Percentiles rank a stretch among this genome's conserved stretches.
Conservation (phyloP, 2,329 filamentous ascomycete species). For the Cyclaneusma minus region DNA sequence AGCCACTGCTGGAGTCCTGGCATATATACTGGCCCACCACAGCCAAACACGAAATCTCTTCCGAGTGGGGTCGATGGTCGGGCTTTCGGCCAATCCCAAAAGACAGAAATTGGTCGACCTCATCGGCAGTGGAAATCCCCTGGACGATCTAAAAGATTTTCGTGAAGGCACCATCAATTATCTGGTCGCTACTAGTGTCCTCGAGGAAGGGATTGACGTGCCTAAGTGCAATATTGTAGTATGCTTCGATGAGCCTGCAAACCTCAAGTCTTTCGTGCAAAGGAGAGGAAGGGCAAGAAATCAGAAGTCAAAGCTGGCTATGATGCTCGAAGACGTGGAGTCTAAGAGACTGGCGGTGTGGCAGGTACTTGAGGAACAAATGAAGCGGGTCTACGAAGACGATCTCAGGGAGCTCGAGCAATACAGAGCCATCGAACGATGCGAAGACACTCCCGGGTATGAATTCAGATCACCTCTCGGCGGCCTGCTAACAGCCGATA, state of each 20-base stretch:
- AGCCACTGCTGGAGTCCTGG: constrained; percentile 42
- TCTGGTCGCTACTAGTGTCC: constrained; percentile 45
- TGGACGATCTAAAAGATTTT: constrained; percentile 31
- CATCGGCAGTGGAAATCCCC: constrained; percentile 20
- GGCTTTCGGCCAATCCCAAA: constrained; percentile 26
- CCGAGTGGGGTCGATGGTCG: constrained; percentile 37
- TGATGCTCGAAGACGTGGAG: constrained; percentile 27
- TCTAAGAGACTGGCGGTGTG: constrained; percentile 32
- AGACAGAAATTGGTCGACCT: constrained; percentile 25
- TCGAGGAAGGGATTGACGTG: constrained; percentile 55
- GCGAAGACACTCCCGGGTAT: constrained; percentile 19
- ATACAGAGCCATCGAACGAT: constrained; percentile 9
- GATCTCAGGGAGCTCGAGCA: constrained; percentile 14
- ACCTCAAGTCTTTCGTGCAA: constrained; percentile 50
- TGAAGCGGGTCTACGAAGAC: constrained; percentile 34
- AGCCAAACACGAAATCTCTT: constrained; percentile 30
- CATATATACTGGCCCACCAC: constrained; percentile 34
- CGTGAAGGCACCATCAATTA: constrained; percentile 37
- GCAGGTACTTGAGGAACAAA: constrained; percentile 52
- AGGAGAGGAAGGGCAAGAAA: constrained; percentile 46
- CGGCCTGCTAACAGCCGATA: constrained; percentile 56
- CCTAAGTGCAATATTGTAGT: constrained; percentile 49
- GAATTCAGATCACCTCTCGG: constrained; percentile 27
- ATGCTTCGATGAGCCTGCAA: constrained; percentile 45
- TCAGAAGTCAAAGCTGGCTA: constrained; percentile 34